phyloP scores from a whole-genome alignment of 106 monocot species.

The Triglochin maritima region DNA sequence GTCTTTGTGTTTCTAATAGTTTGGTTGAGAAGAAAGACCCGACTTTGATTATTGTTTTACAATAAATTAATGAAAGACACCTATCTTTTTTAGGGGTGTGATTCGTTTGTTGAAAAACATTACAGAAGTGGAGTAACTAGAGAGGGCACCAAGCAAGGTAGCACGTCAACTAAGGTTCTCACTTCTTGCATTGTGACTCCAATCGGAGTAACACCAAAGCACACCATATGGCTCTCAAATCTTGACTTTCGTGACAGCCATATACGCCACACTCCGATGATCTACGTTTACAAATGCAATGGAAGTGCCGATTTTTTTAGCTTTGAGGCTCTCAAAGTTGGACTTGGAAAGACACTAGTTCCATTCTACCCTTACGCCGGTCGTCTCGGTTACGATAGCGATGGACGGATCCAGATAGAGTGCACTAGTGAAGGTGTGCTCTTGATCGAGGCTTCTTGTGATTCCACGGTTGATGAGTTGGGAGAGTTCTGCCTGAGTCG shows the following conservation, averaged over 20 bases:
- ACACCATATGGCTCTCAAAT: conserved; percentile 17
- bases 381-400: conserved; percentile 9
- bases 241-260: conserved; percentile 1
- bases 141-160: too few species aligned
- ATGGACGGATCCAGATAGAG: conserved; percentile 33
- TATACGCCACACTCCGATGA: conserved; percentile 7
- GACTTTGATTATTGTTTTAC: too few species aligned
- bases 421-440: conserved; percentile 52
- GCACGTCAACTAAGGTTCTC: too few species aligned
- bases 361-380: conserved; percentile 47
- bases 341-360: conserved; percentile 25
- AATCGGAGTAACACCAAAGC: conserved; percentile 11
- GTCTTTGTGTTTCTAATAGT: too few species aligned
- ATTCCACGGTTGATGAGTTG: conserved; percentile 27
- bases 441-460: conserved; percentile 34
- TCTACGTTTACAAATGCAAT: too few species aligned
- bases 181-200: conserved; percentile 14
- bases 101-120: too few species aligned
- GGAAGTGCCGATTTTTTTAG: conserved; percentile 15
- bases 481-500: conserved; percentile 33
- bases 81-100: too few species aligned
- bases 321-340: conserved; percentile 4
- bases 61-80: too few species aligned
- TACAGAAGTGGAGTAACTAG: too few species aligned
- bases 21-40: too few species aligned